Percentiles rank a stretch among this genome's conserved stretches.
phyloP scores from a whole-genome alignment of 371 early-diverging fungal genomes.

The Mucor mucedo region DNA sequence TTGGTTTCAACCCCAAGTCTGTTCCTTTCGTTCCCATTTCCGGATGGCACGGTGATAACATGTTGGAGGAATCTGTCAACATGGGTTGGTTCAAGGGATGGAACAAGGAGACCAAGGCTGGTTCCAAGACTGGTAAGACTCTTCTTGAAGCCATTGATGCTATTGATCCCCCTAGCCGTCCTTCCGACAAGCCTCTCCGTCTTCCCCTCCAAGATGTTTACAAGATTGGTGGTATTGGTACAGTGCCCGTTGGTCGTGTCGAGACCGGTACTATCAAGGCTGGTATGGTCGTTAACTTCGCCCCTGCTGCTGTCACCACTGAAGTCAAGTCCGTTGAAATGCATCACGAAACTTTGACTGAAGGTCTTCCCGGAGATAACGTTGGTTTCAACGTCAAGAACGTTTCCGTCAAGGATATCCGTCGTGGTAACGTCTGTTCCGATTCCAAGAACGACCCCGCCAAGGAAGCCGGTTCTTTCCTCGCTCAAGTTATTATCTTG shows the following conservation, averaged over 20 bases:
- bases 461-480: slow-evolving; percentile 87
- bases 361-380: slow-evolving; percentile 97
- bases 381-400: slow-evolving; percentile 97
- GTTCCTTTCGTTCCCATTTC: slow-evolving; percentile 97
- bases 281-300: slow-evolving; percentile 92
- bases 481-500: slow-evolving; percentile 91
- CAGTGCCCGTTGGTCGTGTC: slow-evolving; percentile 96
- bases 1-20: slow-evolving; percentile 89
- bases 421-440: slow-evolving; percentile 92
- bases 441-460: slow-evolving; percentile 95
- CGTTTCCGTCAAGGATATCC: slow-evolving; percentile 94
- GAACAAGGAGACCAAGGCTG: slow-evolving; percentile 88
- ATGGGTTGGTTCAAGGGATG: slow-evolving; percentile 98
- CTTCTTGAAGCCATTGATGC: slow-evolving; percentile 93
- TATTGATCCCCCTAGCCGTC: slow-evolving; percentile 91
- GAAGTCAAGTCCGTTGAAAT: slow-evolving; percentile 98
- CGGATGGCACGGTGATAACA: slow-evolving; percentile 97
- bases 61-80: slow-evolving; percentile 90
- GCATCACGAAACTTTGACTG: slow-evolving; percentile 93
- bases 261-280: slow-evolving; percentile 93
- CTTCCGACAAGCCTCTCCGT: slow-evolving; percentile 95
- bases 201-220: slow-evolving; percentile 97
- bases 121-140: slow-evolving; percentile 80
- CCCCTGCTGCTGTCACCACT: slow-evolving; percentile 86
- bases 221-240: slow-evolving; percentile 98